phyloP scores from a whole-genome alignment of 495 filamentous ascomycete genomes.

The Hypoxylon perforatum region DNA sequence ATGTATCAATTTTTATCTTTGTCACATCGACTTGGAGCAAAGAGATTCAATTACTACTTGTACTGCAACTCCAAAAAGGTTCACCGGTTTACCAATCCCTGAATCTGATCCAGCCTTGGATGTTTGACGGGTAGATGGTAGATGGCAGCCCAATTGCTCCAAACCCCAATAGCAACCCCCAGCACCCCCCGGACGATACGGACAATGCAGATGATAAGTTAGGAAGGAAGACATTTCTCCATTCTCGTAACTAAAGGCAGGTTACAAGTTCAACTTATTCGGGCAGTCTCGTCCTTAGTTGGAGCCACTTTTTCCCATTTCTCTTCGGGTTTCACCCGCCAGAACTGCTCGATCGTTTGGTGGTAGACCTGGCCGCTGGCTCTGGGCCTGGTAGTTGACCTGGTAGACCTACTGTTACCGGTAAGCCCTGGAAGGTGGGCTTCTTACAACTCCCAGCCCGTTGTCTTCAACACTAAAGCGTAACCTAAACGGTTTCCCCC shows the following conservation, averaged over 20 bases:
- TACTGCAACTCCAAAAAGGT: constrained; percentile 7
- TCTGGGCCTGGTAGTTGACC: background rate
- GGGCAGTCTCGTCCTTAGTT: constrained; percentile 5
- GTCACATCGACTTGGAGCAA: no score
- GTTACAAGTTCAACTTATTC: constrained; percentile 19
- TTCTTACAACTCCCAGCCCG: background rate
- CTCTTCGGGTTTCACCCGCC: constrained; percentile 40
- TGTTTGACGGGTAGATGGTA: background rate
- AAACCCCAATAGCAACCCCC: no score
- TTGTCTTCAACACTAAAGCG: constrained; percentile 6
- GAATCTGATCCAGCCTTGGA: background rate
- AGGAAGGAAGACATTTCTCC: constrained; percentile 15
- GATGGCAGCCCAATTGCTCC: no score
- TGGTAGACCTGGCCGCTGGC: no score
- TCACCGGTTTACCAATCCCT: constrained; percentile 19
- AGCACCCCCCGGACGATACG: background rate
- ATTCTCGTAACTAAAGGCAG: constrained; percentile 4
- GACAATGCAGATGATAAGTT: background rate
- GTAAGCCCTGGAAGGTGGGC: no score
- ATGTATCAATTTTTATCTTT: no score
- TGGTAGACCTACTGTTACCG: constrained; percentile 12
- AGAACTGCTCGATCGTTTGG: no score
- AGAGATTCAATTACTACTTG: background rate
- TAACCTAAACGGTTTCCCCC: constrained; percentile 35
- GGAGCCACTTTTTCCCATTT: constrained; percentile 35